Evolutionary conservation across 2,329 filamentous ascomycete genomes (phyloP), one percentile per base, ranked within the genome.

Genomic region (Setomelanomma holmii): DNA sequence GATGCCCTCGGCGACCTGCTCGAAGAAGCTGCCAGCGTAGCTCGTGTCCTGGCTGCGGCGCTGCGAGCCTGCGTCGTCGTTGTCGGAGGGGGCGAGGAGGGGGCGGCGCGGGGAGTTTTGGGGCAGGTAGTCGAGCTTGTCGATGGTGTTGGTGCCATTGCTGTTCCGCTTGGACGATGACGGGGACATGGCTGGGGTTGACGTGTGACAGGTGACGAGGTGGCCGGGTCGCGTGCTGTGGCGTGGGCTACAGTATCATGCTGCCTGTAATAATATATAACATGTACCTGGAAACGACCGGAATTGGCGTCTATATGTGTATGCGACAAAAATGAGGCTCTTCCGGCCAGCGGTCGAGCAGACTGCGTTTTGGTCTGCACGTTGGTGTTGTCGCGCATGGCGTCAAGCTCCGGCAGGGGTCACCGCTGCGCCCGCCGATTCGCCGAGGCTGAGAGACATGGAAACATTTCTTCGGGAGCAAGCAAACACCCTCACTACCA

Each of bases 1-100:
- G 61, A 87, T 84, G 60, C 83, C 84, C 47, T 83, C 82, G 23
- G 84, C 84, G 10, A 87, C 83, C 63, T 86, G 79, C 51, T 79
- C 83, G 67, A 87, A 82, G 67, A 88, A 82, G 71, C 75, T 80
- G 53, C 79, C 79, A 44, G 78, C 78, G 68, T 78, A 77, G 64
- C 78, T 80, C 50, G 69, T 76, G 51, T 75, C 72, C 52, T 76
- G 73, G 53, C 76, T 79, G 33, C 64, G 69, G 14, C 69, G 66
- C 40, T 59, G 66, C n/a, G 60, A 66, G 41, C 66, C 66, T 19
- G 64, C 64, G 36, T 73, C 64, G 45, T 66, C 65, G 40, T 46
- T 46, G 55, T 72, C 67, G 56, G 74, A 68, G 55, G 66, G 60
- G 33, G 68, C 68, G 10, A 80, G 73, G 16, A 81, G 75, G 4